These are phyloP conservation scores for Cucurbitaria berberidis DNA, from an alignment of 2,329 filamentous ascomycete species.

Conservation along the genomic window DNA sequence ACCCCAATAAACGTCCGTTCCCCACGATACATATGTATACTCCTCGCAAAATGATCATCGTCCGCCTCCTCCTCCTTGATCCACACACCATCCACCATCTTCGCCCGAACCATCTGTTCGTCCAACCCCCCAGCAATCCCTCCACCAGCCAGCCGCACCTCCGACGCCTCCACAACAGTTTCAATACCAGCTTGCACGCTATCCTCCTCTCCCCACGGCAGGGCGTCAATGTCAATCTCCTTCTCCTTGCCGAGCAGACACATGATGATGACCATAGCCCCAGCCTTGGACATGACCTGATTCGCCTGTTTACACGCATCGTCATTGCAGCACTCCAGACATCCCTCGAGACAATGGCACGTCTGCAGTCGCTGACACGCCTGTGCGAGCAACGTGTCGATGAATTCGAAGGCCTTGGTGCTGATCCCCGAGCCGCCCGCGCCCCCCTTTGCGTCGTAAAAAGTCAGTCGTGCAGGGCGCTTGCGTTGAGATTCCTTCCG, in stretches of 20 bases:
- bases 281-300: slow-evolving; percentile 91
- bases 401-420: slow-evolving; percentile 91
- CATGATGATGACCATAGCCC: slow-evolving; percentile 80
- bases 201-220: slow-evolving; percentile 84
- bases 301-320: slow-evolving; percentile 86
- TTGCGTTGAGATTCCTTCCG: slow-evolving; percentile 73
- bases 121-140: slow-evolving; percentile 19
- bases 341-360: slow-evolving; percentile 80
- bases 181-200: slow-evolving; percentile 74
- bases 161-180: slow-evolving; percentile 76
- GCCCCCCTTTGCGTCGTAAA: slow-evolving; percentile 95
- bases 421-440: slow-evolving; percentile 83
- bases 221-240: slow-evolving; percentile 79
- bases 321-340: slow-evolving; percentile 86
- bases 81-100: slow-evolving; percentile 51
- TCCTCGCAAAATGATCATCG: slow-evolving; percentile 42
- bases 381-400: slow-evolving; percentile 77
- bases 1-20: slow-evolving; percentile 45
- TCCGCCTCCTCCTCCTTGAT: slow-evolving; percentile 45
- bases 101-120: slow-evolving; percentile 36
- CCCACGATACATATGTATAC: slow-evolving; percentile 42
- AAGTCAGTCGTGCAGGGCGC: slow-evolving; percentile 84
- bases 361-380: slow-evolving; percentile 77
- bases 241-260: slow-evolving; percentile 73
- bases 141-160: slow-evolving; percentile 61